Evolutionary conservation across 202 grass and related monocot genomes (phyloP).

Genomic region (Schoenoplectus triqueter): DNA sequence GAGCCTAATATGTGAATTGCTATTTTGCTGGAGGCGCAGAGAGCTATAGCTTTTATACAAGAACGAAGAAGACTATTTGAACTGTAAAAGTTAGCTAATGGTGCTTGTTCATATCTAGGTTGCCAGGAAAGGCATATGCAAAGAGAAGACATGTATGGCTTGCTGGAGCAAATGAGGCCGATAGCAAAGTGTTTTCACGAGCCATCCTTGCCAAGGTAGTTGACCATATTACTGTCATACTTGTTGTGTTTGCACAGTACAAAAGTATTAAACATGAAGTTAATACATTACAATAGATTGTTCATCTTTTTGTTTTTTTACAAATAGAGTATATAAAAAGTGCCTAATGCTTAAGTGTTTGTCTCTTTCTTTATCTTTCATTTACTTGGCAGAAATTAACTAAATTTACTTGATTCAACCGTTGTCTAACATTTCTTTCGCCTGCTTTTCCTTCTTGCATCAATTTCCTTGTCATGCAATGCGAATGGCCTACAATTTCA

Average conservation of each 20-base stretch:
- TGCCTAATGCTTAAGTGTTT: too few relatives aligned
- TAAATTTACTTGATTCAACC: background rate
- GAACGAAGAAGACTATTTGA: background rate
- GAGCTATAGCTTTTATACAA: background rate
- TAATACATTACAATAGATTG: too few relatives aligned
- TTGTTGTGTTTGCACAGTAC: too few relatives aligned
- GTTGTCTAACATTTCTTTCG: background rate
- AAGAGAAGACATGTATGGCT: slow-evolving; percentile 70
- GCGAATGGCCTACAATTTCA: slow-evolving; percentile 35
- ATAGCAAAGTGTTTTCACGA: slow-evolving; percentile 80
- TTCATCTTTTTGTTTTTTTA: too few relatives aligned
- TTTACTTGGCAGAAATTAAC: background rate
- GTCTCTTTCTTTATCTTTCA: background rate
- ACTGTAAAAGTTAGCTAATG: background rate
- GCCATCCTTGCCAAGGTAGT: slow-evolving; percentile 90
- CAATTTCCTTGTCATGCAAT: background rate
- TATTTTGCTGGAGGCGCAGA: background rate
- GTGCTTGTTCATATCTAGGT: slow-evolving; percentile 45
- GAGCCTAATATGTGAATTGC: background rate
- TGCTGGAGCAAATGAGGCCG: slow-evolving; percentile 66
- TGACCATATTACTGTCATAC: background rate
- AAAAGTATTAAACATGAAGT: too few relatives aligned
- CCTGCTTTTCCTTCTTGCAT: background rate
- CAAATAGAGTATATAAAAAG: too few relatives aligned
- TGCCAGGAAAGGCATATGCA: slow-evolving; percentile 74